Evolutionary conservation across 129 eudicot species (phyloP).

Genomic region (sunflower (Helianthus annuus)): HanXRQr2.0-SUNRISE NC_035441.2:94951159-94951658

Average conservation of each 20-base stretch:
- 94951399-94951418: neutral
- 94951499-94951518: neutral
- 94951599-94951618: no score
- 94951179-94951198: neutral
- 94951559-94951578: neutral
- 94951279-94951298: neutral
- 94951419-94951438: neutral
- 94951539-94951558: neutral
- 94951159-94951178: neutral
- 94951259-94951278: neutral
- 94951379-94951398: no score
- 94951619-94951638: neutral
- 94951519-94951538: neutral
- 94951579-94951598: neutral
- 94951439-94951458: neutral
- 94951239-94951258: neutral
- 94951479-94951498: no score
- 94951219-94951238: neutral
- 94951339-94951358: no score
- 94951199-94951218: neutral
- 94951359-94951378: no score
- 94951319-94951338: no score
- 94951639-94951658: slow-evolving; percentile 16
- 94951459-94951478: no score
- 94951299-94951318: neutral